Evolutionary conservation across 768 basidiomycete species (phyloP), one percentile per base, ranked within the genome.

Genomic region (Neoboletus brunneissimus): DNA sequence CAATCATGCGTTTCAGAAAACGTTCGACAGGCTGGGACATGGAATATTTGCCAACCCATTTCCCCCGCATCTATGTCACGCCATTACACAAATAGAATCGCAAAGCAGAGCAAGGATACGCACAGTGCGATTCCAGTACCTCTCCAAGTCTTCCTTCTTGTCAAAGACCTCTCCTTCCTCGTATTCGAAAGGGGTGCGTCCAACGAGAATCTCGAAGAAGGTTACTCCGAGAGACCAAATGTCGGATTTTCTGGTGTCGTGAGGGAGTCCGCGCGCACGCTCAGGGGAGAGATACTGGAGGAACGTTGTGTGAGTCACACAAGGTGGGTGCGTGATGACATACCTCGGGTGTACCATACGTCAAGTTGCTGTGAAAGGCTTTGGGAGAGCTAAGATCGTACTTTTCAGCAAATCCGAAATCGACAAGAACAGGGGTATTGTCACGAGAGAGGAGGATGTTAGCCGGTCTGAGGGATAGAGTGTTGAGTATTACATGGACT

Each of bases 361-460:
- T 83, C 45, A 92, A 79, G 64, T 89, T 89, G 63, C 88, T 90
- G 60, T 86, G 84, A 75, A 94, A 93, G 1, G 89, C 86, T 20
- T 82, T 83, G 18, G 76, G 69, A 0, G 85, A 82, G 1, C 74
- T 70, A 42, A 80, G 65, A 60, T 91, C 87, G 67, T 94, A 94
- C 61, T 84, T 84, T 66, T 96, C 91, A 2, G 96, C 93, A 64
- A 98, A 99, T 1, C 97, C 96, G 65, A 97, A 99, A 72, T 98
- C 97, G 37, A 97, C 89, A 4, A 98, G 82, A 4, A 97, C 89
- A 1, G 94, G 92, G 1, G 94, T 76, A 64, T 87, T 87, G 60
- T 86, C 79, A 53, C 75, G 73, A 1, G 90, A 89, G 45, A 99
- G 78, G 2, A 99, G 81, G 62, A 99, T 93, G 67, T 99, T 99